Evolutionary conservation across 1,139 yeast species (phyloP), one percentile per base, ranked within the genome.

Genomic region (Taphrina deformans): DNA sequence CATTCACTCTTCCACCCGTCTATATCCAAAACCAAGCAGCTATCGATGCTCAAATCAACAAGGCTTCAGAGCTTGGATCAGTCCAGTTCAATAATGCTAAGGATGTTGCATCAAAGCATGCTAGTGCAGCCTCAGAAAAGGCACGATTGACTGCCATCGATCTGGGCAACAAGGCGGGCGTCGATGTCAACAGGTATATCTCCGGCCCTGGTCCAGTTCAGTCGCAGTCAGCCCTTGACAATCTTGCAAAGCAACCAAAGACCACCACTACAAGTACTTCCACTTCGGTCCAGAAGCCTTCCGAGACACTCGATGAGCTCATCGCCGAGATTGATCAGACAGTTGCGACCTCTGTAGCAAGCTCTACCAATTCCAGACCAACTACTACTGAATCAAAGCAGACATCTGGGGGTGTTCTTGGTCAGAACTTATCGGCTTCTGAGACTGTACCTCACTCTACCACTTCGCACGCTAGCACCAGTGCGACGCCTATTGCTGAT

Each of bases 21-120:
- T 93, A 92, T 80, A 78, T 82, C 71, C 82, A 81, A 71, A 86
- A 89, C 83, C 86, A 90, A 81, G 81, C 81, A 73, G 88, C 88
- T 79, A 88, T 93, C 75, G 96, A 92, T 77, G 85, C 86, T 63
- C 83, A 85, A 65, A 82, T 88, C 66, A 83, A 82, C 68, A 80
- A 85, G 70, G 82, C 80, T 75, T 78, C 85, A 69, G 79, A 82
- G 70, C 72, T 83, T 63, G 85, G 58, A 7, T 40, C 65, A 14
- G 52, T 27, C 18, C 59, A 61, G 29, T 52, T 38, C 59, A 29
- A 61, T 24, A 41, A 61, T n/a, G 65, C 52, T 14, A 31, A 35
- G 35, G 45, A 40, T 21, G 46, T 23, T 10, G 65, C 59, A 24
- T 27, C 59, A 23, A 44, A 61, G 27, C 59, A 61, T 16, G 59